phyloP scores from a whole-genome alignment of 2,329 filamentous ascomycete genomes.

The Calonectria fujianensis region DNA sequence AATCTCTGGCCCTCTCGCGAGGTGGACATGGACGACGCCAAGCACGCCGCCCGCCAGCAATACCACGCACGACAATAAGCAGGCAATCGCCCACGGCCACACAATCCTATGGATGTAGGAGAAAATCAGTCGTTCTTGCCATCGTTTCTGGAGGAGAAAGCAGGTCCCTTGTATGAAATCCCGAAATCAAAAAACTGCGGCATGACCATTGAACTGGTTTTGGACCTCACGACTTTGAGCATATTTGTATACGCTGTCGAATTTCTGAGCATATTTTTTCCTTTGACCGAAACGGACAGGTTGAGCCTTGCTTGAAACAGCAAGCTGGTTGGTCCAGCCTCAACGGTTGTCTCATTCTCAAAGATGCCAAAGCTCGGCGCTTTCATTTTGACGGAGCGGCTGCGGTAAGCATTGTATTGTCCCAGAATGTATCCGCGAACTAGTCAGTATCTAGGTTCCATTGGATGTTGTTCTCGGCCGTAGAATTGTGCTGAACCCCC shows the following conservation, averaged over 20 bases:
- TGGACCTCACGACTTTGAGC: not conserved
- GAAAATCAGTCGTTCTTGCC: not conserved
- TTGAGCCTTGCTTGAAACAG: slow-evolving; percentile 21
- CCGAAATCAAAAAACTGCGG: not conserved
- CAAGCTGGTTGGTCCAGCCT: not conserved
- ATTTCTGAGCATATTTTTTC: not conserved
- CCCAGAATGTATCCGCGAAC: slow-evolving; percentile 19
- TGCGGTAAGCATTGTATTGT: not conserved
- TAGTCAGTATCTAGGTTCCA: slow-evolving; percentile 25
- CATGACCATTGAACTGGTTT: too few species aligned
- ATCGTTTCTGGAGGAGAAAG: too few species aligned
- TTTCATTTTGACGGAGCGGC: not conserved
- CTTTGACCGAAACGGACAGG: too few species aligned
- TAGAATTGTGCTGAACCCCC: slow-evolving; percentile 13
- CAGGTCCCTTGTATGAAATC: too few species aligned
- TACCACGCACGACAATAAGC: slow-evolving; percentile 5
- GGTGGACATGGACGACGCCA: slow-evolving; percentile 40
- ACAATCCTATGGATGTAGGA: not conserved
- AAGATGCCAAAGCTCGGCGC: slow-evolving; percentile 7
- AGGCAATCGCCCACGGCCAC: slow-evolving; percentile 8
- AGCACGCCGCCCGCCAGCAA: not conserved
- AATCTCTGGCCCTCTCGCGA: slow-evolving; percentile 44
- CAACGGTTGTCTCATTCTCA: slow-evolving; percentile 28
- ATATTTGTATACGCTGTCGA: too few species aligned
- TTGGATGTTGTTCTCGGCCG: too few species aligned